phyloP scores from a whole-genome alignment of 768 basidiomycete genomes.

The Ramaria sp. region DNA sequence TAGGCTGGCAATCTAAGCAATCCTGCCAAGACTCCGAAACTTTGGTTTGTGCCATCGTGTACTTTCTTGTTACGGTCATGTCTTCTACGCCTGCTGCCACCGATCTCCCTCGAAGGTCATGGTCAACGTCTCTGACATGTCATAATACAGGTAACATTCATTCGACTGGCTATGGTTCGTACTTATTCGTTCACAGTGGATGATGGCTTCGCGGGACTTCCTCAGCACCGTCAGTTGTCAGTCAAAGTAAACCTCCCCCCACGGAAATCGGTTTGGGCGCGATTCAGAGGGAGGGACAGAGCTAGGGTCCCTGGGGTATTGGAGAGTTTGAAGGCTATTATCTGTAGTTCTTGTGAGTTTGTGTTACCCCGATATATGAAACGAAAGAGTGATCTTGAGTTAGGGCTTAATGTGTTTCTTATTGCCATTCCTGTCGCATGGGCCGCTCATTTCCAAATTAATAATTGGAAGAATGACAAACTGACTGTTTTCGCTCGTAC shows the following conservation, averaged over 20 bases:
- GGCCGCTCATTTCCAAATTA: slow-evolving; percentile 39
- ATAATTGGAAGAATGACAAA: slow-evolving; percentile 9
- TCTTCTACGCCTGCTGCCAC: not conserved
- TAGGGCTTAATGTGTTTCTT: slow-evolving; percentile 51
- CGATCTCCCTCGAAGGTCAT: not conserved
- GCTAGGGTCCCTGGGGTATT: slow-evolving; percentile 31
- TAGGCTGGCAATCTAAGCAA: not conserved
- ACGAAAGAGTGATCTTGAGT: not conserved
- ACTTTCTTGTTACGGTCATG: not conserved
- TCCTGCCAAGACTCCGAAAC: not conserved
- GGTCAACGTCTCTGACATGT: not conserved
- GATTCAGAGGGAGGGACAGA: slow-evolving; percentile 30
- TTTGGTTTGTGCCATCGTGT: not conserved
- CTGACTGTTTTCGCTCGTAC: slow-evolving; percentile 34
- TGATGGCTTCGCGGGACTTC: not conserved
- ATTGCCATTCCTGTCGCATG: slow-evolving; percentile 51
- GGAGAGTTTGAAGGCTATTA: slow-evolving; percentile 34
- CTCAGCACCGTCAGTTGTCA: not conserved
- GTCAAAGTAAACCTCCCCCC: not conserved
- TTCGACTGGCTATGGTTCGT: not conserved
- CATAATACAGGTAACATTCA: not conserved
- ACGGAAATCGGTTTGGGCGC: slow-evolving; percentile 25
- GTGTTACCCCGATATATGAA: slow-evolving; percentile 4
- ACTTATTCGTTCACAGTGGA: not conserved
- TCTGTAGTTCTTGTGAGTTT: slow-evolving; percentile 42